Percentiles rank a stretch among this genome's conserved stretches.
Conservation (phyloP, 2,329 filamentous ascomycete species). For the Alternaria brassicae region DNA sequence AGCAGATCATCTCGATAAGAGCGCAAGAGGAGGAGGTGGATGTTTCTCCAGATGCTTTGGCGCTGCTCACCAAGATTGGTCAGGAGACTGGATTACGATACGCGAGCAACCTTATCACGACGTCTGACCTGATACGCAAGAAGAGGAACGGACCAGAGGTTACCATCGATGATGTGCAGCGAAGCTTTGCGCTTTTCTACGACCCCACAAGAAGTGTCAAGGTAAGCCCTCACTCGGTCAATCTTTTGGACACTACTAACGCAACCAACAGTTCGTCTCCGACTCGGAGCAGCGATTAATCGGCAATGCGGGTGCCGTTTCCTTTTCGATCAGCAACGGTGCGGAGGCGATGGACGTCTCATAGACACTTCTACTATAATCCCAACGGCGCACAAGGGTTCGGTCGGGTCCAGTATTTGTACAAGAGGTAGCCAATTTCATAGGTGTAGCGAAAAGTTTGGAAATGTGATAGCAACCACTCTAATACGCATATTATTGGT, state of each 20-base stretch:
- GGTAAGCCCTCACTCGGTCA: slow-evolving; percentile 34
- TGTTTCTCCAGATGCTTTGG: slow-evolving; percentile 84
- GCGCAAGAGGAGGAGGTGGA: slow-evolving; percentile 97
- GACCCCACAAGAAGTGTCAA: slow-evolving; percentile 86
- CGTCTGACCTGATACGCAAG: slow-evolving; percentile 83
- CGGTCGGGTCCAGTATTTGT: slow-evolving; percentile 31
- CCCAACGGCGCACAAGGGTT: slow-evolving; percentile 31
- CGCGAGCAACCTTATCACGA: slow-evolving; percentile 97
- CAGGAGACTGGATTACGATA: slow-evolving; percentile 91
- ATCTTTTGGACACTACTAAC: slow-evolving; percentile 23
- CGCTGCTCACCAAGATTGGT: slow-evolving; percentile 93
- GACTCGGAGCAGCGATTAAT: slow-evolving; percentile 94
- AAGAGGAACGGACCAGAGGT: slow-evolving; percentile 89
- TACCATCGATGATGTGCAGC: slow-evolving; percentile 84
- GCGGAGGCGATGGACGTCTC: slow-evolving; percentile 74
- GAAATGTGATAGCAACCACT: slow-evolving; percentile 6
- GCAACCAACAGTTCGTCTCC: slow-evolving; percentile 69
- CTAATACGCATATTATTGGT: background rate
- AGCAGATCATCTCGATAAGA: slow-evolving; percentile 89
- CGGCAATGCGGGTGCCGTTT: slow-evolving; percentile 81
- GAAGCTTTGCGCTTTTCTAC: slow-evolving; percentile 93
- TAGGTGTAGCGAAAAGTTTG: slow-evolving; percentile 10
- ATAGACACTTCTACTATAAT: slow-evolving; percentile 40
- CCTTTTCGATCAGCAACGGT: slow-evolving; percentile 65
- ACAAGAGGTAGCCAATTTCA: slow-evolving; percentile 8